Base-by-base conservation (phyloP, 129 eudicot genomes). In the Heracleum sosnowskyi region DNA sequence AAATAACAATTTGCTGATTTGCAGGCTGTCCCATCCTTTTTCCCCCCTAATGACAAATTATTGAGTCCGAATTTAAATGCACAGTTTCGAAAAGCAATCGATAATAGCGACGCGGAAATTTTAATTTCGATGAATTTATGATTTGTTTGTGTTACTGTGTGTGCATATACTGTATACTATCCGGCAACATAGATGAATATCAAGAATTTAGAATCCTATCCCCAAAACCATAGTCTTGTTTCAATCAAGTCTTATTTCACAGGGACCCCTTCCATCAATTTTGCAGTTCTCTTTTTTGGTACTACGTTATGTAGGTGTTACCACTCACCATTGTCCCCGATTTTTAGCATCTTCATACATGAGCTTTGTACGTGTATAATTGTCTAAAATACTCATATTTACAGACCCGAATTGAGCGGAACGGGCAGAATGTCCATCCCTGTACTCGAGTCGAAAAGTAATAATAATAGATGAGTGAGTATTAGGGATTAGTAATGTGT, bases 81-180 rank as follows among this genome's bases (percentile, higher is more conserved):
- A 2, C 1, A 36, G 4, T 36, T 4, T 36, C 3, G 39, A 36
- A 36, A 36, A 36, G 12, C 13, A 44, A 44, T 10, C 12, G 2
- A 10, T 1, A 44, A 44, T 44, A 16, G 11, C 16, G 45, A 41
- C 3, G 47, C 47, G 13, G 12, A 44, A 44, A 44, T 9, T 44
- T 44, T 11, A 16, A 17, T 16, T 16, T 47, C 20, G 34, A 1
- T 4, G 10, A 4, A 75, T 35, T 26, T 3, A n/a, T n/a, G n/a
- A n/a, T n/a, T n/a, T 68, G 82, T 80, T 77, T 86, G 89, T 83
- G 89, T n/a, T n/a, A n/a, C n/a, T 63, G 44, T 55, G 53, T 5
- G 2, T 41, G 9, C 40, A 44, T 22, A 18, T 44, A 24, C 44
- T 70, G 55, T 74, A 34, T 9, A n/a, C 31, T 24, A n/a, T n/a